These are phyloP conservation scores for Eutrema japonicum DNA, from an alignment of 345 rosid species.

Conservation along the genomic window DNA sequence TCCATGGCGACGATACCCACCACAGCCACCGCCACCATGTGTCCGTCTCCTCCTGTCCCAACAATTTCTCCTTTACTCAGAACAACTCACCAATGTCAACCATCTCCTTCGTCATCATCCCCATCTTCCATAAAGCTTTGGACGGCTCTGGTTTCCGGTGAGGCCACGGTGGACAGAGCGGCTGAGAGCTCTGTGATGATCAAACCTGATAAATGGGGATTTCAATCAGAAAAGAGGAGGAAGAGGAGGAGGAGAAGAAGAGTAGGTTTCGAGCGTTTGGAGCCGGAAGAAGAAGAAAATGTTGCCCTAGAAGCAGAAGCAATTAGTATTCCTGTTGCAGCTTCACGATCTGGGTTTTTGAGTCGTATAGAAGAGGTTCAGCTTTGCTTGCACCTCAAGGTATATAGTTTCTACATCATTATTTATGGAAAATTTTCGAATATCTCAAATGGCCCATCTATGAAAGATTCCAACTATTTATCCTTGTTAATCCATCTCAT, in stretches of 20 bases:
- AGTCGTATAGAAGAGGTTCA: constrained; percentile 57
- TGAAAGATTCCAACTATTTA: background rate
- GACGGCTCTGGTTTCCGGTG: constrained; percentile 30
- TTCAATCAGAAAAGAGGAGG: constrained; percentile 48
- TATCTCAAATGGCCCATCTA: background rate
- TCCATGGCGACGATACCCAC: constrained; percentile 49
- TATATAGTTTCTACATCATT: constrained; percentile 21
- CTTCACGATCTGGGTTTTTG: constrained; percentile 44
- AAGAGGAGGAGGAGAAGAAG: constrained; percentile 51
- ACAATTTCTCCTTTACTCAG: constrained; percentile 45
- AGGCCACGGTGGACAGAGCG: constrained; percentile 38
- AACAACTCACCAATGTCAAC: constrained; percentile 43
- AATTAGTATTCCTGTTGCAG: constrained; percentile 19
- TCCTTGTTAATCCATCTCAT: background rate
- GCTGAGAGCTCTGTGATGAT: constrained; percentile 43
- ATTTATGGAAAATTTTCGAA: constrained; percentile 15
- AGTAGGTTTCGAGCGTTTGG: constrained; percentile 37
- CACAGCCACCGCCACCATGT: constrained; percentile 50
- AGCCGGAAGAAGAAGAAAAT: constrained; percentile 38
- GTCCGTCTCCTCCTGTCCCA: constrained; percentile 51
- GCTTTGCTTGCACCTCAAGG: constrained; percentile 56
- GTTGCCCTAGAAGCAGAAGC: constrained; percentile 4
- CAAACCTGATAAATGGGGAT: constrained; percentile 45
- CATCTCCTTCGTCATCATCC: constrained; percentile 42
- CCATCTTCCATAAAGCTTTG: constrained; percentile 38